These are phyloP conservation scores for Diplodia seriata DNA, from an alignment of 2,329 filamentous ascomycete species.

Conservation along the genomic window DNA sequence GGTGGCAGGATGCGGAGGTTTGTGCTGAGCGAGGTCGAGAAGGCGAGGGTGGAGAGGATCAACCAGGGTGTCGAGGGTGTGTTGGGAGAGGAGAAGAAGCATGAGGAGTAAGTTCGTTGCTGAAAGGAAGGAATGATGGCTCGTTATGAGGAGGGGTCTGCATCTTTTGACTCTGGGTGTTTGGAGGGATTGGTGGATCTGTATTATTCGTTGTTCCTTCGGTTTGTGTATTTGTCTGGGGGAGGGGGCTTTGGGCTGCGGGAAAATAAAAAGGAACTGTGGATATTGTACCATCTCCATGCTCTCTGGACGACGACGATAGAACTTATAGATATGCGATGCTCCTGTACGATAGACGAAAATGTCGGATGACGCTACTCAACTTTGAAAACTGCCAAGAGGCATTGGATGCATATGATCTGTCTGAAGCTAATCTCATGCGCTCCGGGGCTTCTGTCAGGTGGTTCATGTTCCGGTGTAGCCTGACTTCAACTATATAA, in stretches of 20 bases:
- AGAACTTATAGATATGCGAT: constrained; percentile 18
- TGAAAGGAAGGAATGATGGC: not conserved
- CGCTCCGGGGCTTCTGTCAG: not conserved
- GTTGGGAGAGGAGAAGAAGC: constrained; percentile 3
- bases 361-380: not conserved
- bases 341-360: constrained; percentile 17
- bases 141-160: not conserved
- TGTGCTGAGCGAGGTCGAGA: constrained; percentile 71
- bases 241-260: not conserved
- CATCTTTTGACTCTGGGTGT: constrained; percentile 4
- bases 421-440: not conserved
- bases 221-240: not conserved
- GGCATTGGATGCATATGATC: not conserved
- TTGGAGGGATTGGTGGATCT: not conserved
- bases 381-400: not conserved
- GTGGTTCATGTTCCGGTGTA: not conserved
- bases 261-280: not conserved
- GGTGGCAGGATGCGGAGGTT: constrained; percentile 81
- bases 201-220: not conserved
- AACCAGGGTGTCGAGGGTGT: constrained; percentile 59
- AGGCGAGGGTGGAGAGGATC: constrained; percentile 69
- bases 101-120: constrained; percentile 1
- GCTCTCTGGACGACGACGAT: constrained; percentile 3
- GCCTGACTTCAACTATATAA: not conserved
- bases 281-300: constrained; percentile 3